Conservation (phyloP, 2,329 filamentous ascomycete species). For the Neonectria magnoliae region DNA sequence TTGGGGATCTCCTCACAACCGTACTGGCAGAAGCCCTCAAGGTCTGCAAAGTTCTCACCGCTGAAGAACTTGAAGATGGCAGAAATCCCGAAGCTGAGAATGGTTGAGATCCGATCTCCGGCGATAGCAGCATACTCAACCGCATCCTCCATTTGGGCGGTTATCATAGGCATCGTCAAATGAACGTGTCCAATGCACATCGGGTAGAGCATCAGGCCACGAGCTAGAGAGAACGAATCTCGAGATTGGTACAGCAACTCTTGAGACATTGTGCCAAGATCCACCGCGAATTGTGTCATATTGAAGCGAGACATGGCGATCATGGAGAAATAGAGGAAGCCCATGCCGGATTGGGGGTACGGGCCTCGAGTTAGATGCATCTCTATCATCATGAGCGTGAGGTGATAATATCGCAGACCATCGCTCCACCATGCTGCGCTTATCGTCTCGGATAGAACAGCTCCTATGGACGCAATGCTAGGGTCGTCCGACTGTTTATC, state of each 20-base stretch:
- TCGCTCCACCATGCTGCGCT: conserved; percentile 80
- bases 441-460: conserved; percentile 75
- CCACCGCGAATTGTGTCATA: conserved; percentile 73
- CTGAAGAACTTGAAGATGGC: conserved; percentile 75
- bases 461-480: conserved; percentile 70
- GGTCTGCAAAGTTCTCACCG: conserved; percentile 73
- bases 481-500: conserved; percentile 59
- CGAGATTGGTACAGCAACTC: conserved; percentile 71
- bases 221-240: conserved; percentile 72
- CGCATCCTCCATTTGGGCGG: conserved; percentile 70
- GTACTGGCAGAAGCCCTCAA: conserved; percentile 76
- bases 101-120: conserved; percentile 76
- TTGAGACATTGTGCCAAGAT: conserved; percentile 71
- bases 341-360: conserved; percentile 75
- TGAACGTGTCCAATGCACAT: conserved; percentile 77
- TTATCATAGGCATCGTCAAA: conserved; percentile 66
- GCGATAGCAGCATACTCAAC: conserved; percentile 73
- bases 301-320: conserved; percentile 76
- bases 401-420: conserved; percentile 76
- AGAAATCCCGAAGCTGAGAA: conserved; percentile 75
- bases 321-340: conserved; percentile 73
- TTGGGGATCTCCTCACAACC: conserved; percentile 78
- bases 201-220: conserved; percentile 75
- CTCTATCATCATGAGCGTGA: conserved; percentile 72
- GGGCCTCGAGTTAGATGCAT: conserved; percentile 71